A percentile compares a stretch with the other conserved stretches of the same genome.
These are phyloP conservation scores for Endothia cerciana DNA, from an alignment of 2,329 filamentous ascomycete genomes.

Conservation along the genomic window DNA sequence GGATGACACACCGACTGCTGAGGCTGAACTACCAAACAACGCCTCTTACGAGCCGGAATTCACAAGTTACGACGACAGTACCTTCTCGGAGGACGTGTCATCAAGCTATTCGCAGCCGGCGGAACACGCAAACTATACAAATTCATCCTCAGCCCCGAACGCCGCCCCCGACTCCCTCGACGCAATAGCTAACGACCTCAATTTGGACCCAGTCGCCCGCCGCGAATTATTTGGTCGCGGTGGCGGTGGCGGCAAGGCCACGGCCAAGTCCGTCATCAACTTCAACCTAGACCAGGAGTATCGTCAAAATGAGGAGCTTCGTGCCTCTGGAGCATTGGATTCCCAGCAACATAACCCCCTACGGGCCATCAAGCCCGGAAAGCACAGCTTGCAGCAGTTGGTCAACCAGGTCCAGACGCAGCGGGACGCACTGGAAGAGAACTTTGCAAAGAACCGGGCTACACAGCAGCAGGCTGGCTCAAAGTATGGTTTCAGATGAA, in stretches of 20 bases:
- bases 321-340: slow-evolving; percentile 71
- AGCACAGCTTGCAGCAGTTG: slow-evolving; percentile 86
- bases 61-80: slow-evolving; percentile 37
- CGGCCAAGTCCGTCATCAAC: slow-evolving; percentile 72
- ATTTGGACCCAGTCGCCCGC: slow-evolving; percentile 75
- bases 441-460: slow-evolving; percentile 78
- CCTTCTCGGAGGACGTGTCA: slow-evolving; percentile 35
- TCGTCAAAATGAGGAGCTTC: slow-evolving; percentile 76
- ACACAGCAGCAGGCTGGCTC: slow-evolving; percentile 82
- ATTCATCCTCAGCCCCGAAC: slow-evolving; percentile 22
- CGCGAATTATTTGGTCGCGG: slow-evolving; percentile 84
- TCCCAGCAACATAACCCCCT: slow-evolving; percentile 79
- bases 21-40: slow-evolving; percentile 30
- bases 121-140: slow-evolving; percentile 13
- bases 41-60: slow-evolving; percentile 43
- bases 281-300: slow-evolving; percentile 93
- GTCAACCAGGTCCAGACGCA: slow-evolving; percentile 83
- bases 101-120: slow-evolving; percentile 20
- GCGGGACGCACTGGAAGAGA: slow-evolving; percentile 86
- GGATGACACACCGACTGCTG: slow-evolving; percentile 42
- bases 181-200: slow-evolving; percentile 74
- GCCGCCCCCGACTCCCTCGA: slow-evolving; percentile 59
- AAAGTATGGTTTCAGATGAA: slow-evolving; percentile 76
- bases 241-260: slow-evolving; percentile 44
- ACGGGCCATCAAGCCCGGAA: slow-evolving; percentile 79